These are phyloP conservation scores for Bonia amplexicaulis DNA, from an alignment of 176 grass and related monocot genomes.

Conservation along the genomic window DNA sequence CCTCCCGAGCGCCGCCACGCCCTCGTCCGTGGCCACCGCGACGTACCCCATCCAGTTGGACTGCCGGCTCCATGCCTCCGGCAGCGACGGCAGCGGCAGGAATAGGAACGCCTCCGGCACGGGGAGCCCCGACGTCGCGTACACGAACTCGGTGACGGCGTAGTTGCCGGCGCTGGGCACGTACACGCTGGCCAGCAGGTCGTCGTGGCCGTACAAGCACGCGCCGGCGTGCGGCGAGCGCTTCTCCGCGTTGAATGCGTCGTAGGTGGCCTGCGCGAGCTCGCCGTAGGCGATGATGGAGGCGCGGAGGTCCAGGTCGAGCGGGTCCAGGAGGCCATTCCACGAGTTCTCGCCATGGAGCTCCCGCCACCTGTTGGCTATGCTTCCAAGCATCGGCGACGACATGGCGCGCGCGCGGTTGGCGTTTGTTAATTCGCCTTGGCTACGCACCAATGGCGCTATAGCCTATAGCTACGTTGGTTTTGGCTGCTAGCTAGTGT, in stretches of 20 bases:
- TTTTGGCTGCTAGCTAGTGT: neutral
- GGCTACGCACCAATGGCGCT: neutral
- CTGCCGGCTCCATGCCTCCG: slow-evolving; percentile 45
- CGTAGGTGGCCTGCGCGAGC: slow-evolving; percentile 61
- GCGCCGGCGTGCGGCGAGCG: slow-evolving; percentile 70
- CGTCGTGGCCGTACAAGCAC: slow-evolving; percentile 31
- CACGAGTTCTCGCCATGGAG: slow-evolving; percentile 57
- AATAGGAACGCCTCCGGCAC: slow-evolving; percentile 70
- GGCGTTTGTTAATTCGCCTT: neutral
- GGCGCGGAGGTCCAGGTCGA: slow-evolving; percentile 65
- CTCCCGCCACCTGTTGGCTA: slow-evolving; percentile 70
- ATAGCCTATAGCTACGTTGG: neutral
- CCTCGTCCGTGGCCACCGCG: slow-evolving; percentile 78
- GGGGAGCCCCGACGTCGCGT: slow-evolving; percentile 53
- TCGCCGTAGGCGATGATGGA: slow-evolving; percentile 74
- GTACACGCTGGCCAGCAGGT: slow-evolving; percentile 31
- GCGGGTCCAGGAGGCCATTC: slow-evolving; percentile 62
- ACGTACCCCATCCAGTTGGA: slow-evolving; percentile 94
- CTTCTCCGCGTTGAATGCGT: slow-evolving; percentile 59
- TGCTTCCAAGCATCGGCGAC: slow-evolving; percentile 39
- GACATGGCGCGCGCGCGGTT: neutral
- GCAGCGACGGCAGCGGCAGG: slow-evolving; percentile 21
- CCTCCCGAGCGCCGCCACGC: slow-evolving; percentile 54
- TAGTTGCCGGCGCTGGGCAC: slow-evolving; percentile 33
- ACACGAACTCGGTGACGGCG: slow-evolving; percentile 62